Evolutionary conservation across 345 rosid species (phyloP).

Genomic region (Chamaenerion angustifolium): DNA sequence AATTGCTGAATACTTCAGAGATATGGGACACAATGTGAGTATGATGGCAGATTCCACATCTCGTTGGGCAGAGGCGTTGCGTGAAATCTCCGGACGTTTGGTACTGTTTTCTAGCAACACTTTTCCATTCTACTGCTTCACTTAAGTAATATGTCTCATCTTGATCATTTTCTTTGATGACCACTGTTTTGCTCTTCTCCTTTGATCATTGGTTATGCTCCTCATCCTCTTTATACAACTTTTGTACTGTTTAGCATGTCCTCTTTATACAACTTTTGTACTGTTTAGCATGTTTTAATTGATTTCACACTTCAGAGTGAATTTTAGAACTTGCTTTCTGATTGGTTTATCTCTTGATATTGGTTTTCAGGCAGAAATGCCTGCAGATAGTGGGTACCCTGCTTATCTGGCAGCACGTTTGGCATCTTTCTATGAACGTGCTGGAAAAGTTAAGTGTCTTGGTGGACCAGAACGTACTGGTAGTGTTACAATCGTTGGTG

Average conservation of each 20-base stretch:
- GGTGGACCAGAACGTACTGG: conserved; percentile 98
- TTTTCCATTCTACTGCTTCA: neutral
- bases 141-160: no score
- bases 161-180: no score
- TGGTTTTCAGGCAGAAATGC: conserved; percentile 86
- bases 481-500: conserved; percentile 99
- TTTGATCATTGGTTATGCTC: no score
- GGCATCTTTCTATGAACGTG: conserved; percentile 98
- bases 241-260: no score
- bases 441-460: conserved; percentile 97
- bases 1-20: conserved; percentile 96
- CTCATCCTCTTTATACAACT: no score
- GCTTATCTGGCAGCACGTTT: conserved; percentile 98
- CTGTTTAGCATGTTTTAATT: no score
- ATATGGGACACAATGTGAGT: conserved; percentile 98
- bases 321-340: neutral
- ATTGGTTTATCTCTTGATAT: conserved; percentile 13
- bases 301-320: no score
- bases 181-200: no score
- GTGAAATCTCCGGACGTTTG: conserved; percentile 99
- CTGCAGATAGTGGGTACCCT: conserved; percentile 99
- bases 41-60: conserved; percentile 99
- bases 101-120: conserved; percentile 21
- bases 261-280: no score
- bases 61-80: conserved; percentile 99